Evolutionary conservation across 2,329 filamentous ascomycete genomes (phyloP).

Genomic region (Alternaria novae-zelandiae): DNA sequence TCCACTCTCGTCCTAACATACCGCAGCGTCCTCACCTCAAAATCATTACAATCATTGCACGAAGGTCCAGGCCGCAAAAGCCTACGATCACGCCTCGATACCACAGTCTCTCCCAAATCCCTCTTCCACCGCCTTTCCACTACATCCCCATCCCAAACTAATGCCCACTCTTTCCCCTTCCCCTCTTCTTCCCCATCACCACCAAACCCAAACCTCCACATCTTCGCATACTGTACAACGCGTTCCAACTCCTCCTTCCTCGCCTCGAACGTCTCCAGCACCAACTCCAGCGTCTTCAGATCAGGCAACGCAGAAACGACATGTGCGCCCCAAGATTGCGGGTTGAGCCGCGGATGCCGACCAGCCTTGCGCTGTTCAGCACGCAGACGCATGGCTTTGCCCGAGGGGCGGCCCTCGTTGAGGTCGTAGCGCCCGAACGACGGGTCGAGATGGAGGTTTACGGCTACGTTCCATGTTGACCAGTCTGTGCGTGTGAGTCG

Average conservation of each 20-base stretch:
- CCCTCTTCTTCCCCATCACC: not conserved
- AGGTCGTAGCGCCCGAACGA: conserved; percentile 5
- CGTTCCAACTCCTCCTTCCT: conserved; percentile 34
- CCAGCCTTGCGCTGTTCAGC: conserved; percentile 25
- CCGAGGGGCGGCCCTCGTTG: conserved; percentile 3
- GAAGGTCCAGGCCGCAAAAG: not conserved
- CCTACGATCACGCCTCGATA: not conserved
- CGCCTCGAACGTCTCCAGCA: conserved; percentile 33
- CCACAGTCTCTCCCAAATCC: not conserved
- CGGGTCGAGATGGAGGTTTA: conserved; percentile 32
- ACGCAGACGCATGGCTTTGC: conserved; percentile 22
- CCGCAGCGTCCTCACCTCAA: conserved; percentile 12
- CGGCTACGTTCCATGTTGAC: conserved; percentile 20
- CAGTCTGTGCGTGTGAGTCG: conserved; percentile 19
- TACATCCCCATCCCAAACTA: conserved; percentile 35
- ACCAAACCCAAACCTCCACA: conserved; percentile 34
- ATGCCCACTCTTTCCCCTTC: conserved; percentile 5
- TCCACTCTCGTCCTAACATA: not conserved
- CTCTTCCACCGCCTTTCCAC: conserved; percentile 20
- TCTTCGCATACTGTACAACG: conserved; percentile 36
- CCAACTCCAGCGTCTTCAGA: conserved; percentile 26
- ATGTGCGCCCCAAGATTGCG: conserved; percentile 17
- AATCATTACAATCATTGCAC: not conserved
- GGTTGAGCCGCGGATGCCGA: not conserved
- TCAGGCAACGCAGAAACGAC: conserved; percentile 20